Evolutionary conservation across 163 green algal genomes (phyloP).

Genomic region (Prototheca cutis): DNA sequence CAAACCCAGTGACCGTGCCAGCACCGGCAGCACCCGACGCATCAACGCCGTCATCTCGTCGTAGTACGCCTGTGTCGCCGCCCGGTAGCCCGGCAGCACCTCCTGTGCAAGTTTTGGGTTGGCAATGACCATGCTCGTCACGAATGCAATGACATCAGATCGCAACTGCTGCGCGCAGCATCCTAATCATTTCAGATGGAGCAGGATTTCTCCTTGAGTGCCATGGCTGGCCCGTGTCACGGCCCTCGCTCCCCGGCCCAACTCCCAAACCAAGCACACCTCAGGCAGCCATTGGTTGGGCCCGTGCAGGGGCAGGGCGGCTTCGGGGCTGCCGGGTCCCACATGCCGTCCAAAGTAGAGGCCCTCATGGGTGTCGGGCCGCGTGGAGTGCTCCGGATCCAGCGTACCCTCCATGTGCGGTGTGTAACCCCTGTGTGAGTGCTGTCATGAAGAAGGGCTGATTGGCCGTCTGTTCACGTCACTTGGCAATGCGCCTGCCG

Average conservation of each 20-base stretch:
- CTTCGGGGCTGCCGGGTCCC: constrained; percentile 13
- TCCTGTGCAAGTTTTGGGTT: too few species aligned
- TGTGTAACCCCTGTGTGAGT: constrained; percentile 60
- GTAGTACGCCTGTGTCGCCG: constrained; percentile 21
- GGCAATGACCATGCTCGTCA: too few species aligned
- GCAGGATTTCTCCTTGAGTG: too few species aligned
- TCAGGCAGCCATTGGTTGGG: constrained; percentile 42
- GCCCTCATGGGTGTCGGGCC: constrained; percentile 27
- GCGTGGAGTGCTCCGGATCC: constrained; percentile 42
- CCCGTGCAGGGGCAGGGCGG: constrained; percentile 32
- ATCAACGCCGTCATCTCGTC: constrained; percentile 9
- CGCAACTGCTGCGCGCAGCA: too few species aligned
- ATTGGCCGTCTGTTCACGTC: constrained; percentile 2
- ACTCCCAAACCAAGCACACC: too few species aligned
- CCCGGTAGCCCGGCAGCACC: constrained; percentile 29
- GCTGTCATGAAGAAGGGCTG: background rate
- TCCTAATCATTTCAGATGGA: too few species aligned
- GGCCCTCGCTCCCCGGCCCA: too few species aligned
- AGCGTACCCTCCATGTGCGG: constrained; percentile 66
- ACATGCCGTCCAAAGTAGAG: constrained; percentile 35
- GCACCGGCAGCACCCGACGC: constrained; percentile 44
- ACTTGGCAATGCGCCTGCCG: too few species aligned
- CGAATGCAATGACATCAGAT: too few species aligned
- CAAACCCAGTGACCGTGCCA: constrained; percentile 56
- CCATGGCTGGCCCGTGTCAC: too few species aligned